Percentiles rank a stretch among this genome's conserved stretches.
These are phyloP conservation scores for Heliosperma pusillum DNA, from an alignment of 148 eudicot genomes.

Conservation along the genomic window DNA sequence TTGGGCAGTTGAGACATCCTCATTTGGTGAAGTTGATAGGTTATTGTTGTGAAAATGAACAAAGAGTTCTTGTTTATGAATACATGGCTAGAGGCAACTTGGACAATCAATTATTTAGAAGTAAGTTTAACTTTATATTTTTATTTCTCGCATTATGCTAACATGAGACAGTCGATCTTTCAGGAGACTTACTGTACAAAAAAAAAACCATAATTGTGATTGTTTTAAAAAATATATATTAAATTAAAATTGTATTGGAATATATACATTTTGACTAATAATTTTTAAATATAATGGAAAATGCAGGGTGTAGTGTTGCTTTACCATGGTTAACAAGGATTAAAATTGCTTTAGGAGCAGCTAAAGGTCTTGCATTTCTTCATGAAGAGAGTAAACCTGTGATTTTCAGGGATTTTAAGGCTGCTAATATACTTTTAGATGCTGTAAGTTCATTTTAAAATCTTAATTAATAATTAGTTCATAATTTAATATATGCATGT, in stretches of 20 bases:
- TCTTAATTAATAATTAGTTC: too few species aligned
- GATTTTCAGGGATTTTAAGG: conserved; percentile 39
- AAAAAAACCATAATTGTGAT: too few species aligned
- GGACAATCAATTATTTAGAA: conserved; percentile 66
- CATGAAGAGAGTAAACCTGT: conserved; percentile 37
- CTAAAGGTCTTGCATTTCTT: conserved; percentile 38
- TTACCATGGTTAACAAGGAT: conserved; percentile 43
- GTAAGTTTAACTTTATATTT: conserved; percentile 28
- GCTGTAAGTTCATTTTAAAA: conserved; percentile 20
- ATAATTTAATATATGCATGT: background rate
- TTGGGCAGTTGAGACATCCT: conserved; percentile 83
- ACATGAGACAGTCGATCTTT: too few species aligned
- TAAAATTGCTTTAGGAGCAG: conserved; percentile 37
- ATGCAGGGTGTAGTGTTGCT: conserved; percentile 45
- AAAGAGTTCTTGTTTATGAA: conserved; percentile 80
- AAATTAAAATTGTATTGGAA: too few species aligned
- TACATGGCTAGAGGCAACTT: conserved; percentile 76
- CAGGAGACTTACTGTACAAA: too few species aligned
- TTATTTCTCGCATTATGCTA: too few species aligned
- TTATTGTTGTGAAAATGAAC: conserved; percentile 78
- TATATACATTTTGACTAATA: too few species aligned
- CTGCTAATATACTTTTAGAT: conserved; percentile 33
- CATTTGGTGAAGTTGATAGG: conserved; percentile 86
- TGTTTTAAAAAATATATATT: too few species aligned
- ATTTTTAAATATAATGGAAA: background rate